These are phyloP conservation scores for Heterobasidion parviporum DNA, from an alignment of 1,284 basidiomycete genomes.

Conservation along the genomic window DNA sequence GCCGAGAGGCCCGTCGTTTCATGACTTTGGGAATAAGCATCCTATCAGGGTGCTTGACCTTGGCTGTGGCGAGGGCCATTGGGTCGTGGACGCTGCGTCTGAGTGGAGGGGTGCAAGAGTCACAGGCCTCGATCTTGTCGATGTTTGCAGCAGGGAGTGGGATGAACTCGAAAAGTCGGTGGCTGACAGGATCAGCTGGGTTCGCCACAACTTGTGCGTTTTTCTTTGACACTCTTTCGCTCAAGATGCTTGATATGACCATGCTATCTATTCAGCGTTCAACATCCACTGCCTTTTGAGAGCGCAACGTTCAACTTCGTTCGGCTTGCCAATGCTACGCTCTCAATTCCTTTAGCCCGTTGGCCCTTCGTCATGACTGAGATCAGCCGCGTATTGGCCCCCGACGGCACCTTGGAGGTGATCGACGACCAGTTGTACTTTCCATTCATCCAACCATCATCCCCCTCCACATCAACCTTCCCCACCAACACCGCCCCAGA, in stretches of 20 bases:
- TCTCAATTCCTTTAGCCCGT: slow-evolving; percentile 47
- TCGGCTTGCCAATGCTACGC: slow-evolving; percentile 55
- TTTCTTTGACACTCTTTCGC: background rate
- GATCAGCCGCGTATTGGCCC: slow-evolving; percentile 50
- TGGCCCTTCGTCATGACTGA: slow-evolving; percentile 55
- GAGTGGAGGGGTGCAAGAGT: slow-evolving; percentile 49
- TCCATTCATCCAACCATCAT: slow-evolving; percentile 32
- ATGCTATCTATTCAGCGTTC: slow-evolving; percentile 31
- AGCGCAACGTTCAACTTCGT: slow-evolving; percentile 60
- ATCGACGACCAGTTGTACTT: slow-evolving; percentile 66
- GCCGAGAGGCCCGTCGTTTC: slow-evolving; percentile 46
- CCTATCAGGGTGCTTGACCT: slow-evolving; percentile 58
- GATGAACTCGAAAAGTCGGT: slow-evolving; percentile 13
- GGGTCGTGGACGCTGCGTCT: slow-evolving; percentile 51
- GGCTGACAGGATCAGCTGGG: slow-evolving; percentile 44
- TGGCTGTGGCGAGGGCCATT: slow-evolving; percentile 62
- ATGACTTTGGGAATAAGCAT: slow-evolving; percentile 39
- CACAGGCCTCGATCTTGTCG: slow-evolving; percentile 57
- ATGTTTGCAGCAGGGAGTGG: slow-evolving; percentile 27
- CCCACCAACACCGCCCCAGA: background rate
- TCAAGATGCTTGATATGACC: slow-evolving; percentile 7
- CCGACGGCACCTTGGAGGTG: slow-evolving; percentile 55
- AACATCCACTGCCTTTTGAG: slow-evolving; percentile 47
- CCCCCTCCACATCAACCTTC: slow-evolving; percentile 3
- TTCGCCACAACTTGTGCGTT: slow-evolving; percentile 59